These are phyloP conservation scores for Saccharomycopsis sp. DNA, from an alignment of 805 yeast species.

Conservation along the genomic window DNA sequence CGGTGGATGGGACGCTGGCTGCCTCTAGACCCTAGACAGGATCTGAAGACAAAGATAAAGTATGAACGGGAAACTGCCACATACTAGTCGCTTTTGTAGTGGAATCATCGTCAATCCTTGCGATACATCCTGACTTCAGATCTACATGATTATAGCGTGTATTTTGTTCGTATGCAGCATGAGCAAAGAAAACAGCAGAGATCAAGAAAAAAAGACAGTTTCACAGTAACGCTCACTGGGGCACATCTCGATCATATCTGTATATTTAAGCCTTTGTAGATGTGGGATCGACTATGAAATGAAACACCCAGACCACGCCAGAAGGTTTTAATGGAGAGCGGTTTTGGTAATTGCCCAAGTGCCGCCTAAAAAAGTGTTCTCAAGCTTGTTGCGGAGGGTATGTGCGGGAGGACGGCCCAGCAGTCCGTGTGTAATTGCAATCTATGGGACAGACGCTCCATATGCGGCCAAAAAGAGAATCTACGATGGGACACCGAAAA, in stretches of 20 bases:
- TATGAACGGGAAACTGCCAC: not conserved
- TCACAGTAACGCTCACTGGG: not conserved
- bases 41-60: not conserved
- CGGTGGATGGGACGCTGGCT: not conserved
- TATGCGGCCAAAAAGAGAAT: not conserved
- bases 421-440: too few relatives aligned
- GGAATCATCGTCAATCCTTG: not conserved
- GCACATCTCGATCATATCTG: too few relatives aligned
- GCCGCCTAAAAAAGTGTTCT: too few relatives aligned
- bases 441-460: not conserved
- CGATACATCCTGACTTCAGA: too few relatives aligned
- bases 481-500: not conserved
- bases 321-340: too few relatives aligned
- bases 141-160: too few relatives aligned
- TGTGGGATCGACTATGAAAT: too few relatives aligned
- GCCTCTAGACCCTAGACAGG: not conserved
- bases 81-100: not conserved
- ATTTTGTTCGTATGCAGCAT: not conserved
- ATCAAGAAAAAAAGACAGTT: not conserved
- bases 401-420: too few relatives aligned
- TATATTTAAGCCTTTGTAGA: too few relatives aligned
- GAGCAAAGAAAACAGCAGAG: not conserved
- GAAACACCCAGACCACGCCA: too few relatives aligned
- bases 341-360: too few relatives aligned
- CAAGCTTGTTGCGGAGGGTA: too few relatives aligned